Evolutionary conservation across 2,329 filamentous ascomycete species (phyloP).

Genomic region (Colletotrichum theobromicola): DNA sequence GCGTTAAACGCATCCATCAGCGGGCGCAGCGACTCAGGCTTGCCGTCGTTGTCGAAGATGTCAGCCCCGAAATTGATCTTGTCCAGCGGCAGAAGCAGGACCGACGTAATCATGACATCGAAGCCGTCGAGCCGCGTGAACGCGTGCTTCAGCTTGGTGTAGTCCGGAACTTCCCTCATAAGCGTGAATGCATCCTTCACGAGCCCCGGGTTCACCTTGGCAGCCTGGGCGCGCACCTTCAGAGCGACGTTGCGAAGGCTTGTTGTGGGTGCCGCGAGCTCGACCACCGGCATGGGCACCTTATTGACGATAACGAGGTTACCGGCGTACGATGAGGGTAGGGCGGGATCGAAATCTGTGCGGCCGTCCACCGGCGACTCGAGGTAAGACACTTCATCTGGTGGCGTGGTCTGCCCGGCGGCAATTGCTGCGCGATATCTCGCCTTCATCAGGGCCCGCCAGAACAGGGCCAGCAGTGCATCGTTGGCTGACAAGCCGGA

Average conservation of each 20-base stretch:
- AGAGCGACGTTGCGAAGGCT: constrained; percentile 29
- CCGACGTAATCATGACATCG: constrained; percentile 33
- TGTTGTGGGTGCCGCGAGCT: constrained; percentile 31
- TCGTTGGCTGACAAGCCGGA: constrained; percentile 37
- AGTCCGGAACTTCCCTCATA: constrained; percentile 29
- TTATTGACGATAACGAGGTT: constrained; percentile 32
- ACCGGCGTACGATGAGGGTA: constrained; percentile 34
- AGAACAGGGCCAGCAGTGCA: constrained; percentile 44
- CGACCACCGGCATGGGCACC: constrained; percentile 25
- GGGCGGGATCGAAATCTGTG: constrained; percentile 31
- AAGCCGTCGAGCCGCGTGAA: constrained; percentile 31
- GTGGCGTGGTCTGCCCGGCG: constrained; percentile 20
- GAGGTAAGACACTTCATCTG: constrained; percentile 33
- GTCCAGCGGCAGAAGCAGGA: constrained; percentile 32
- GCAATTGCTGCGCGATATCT: constrained; percentile 36
- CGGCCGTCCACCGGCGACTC: constrained; percentile 37
- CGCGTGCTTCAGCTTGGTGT: constrained; percentile 27
- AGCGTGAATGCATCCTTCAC: constrained; percentile 34
- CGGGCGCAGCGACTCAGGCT: constrained; percentile 31
- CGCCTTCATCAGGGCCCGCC: constrained; percentile 38
- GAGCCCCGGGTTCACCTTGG: constrained; percentile 28
- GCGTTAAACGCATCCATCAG: constrained; percentile 30
- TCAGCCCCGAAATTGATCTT: constrained; percentile 32
- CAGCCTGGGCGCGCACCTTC: constrained; percentile 27
- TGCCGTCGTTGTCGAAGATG: constrained; percentile 29